phyloP scores from a whole-genome alignment of 192 early-diverging fungal genomes.

The Rhizophagus clarus region DNA sequence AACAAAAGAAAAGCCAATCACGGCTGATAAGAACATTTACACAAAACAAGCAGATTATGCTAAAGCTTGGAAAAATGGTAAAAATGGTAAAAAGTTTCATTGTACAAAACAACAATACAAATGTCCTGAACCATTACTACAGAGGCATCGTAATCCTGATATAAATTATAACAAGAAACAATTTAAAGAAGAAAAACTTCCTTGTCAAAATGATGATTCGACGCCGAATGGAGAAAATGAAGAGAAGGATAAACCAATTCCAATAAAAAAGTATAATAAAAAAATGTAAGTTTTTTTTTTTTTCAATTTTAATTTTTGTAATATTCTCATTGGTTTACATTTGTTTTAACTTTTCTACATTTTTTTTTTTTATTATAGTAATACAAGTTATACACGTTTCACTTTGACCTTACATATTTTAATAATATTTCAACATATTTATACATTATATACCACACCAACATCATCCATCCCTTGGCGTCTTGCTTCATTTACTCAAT shows the following conservation, averaged over 20 bases:
- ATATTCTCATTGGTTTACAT: not conserved
- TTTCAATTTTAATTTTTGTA: not conserved
- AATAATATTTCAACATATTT: slow-evolving; percentile 42
- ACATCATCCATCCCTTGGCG: slow-evolving; percentile 4
- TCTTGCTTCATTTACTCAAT: slow-evolving; percentile 47
- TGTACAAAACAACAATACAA: not conserved
- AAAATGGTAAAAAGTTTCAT: too few species aligned
- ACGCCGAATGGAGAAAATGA: not conserved
- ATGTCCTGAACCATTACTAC: not conserved
- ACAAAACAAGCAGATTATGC: not conserved
- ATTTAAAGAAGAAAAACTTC: not conserved
- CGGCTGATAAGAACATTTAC: not conserved
- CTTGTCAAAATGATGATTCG: not conserved
- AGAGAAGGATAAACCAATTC: not conserved
- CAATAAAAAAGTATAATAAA: not conserved
- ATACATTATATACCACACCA: slow-evolving; percentile 38
- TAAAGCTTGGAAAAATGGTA: not conserved
- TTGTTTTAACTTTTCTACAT: not conserved
- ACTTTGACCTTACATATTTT: slow-evolving; percentile 38
- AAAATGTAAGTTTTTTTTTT: not conserved
- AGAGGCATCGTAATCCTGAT: not conserved
- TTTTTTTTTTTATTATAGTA: slow-evolving; percentile 23
- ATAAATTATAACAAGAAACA: not conserved
- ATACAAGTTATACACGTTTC: slow-evolving; percentile 47
- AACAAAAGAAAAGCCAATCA: not conserved